Evolutionary conservation across 1,284 basidiomycete species (phyloP).

Genomic region (Cryptococcus sp.): DNA sequence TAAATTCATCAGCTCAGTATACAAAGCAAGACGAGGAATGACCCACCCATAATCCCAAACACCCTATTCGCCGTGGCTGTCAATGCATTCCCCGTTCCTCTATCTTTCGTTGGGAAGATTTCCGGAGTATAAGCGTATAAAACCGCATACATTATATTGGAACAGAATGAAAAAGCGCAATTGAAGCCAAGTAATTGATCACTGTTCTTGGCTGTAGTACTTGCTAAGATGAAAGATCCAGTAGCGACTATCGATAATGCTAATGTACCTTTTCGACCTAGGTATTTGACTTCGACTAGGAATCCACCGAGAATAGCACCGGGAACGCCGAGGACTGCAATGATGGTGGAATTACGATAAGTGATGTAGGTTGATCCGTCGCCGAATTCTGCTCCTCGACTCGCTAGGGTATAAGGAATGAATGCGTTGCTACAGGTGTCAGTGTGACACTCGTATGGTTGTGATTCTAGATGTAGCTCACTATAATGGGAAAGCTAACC

Average conservation of each 20-base stretch:
- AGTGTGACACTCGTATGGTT: not conserved
- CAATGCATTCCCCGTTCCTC: conserved; percentile 63
- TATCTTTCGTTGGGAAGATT: conserved; percentile 61
- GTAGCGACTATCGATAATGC: conserved; percentile 54
- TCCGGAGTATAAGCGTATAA: conserved; percentile 56
- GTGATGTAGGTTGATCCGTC: conserved; percentile 45
- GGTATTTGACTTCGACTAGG: conserved; percentile 54
- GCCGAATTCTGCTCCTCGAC: conserved; percentile 33
- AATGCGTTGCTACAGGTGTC: conserved; percentile 47
- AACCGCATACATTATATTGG: conserved; percentile 35
- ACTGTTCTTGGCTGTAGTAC: conserved; percentile 58
- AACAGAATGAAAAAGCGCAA: conserved; percentile 55
- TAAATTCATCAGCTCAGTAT: not conserved
- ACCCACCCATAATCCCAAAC: conserved; percentile 48
- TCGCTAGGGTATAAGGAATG: conserved; percentile 55
- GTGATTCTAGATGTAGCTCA: conserved; percentile 6
- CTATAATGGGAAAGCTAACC: conserved; percentile 57
- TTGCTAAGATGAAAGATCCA: conserved; percentile 59
- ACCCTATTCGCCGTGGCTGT: conserved; percentile 57
- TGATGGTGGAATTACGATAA: conserved; percentile 54
- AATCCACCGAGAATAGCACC: conserved; percentile 58
- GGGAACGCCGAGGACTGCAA: conserved; percentile 54
- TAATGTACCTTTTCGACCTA: conserved; percentile 56
- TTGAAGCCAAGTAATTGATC: conserved; percentile 56
- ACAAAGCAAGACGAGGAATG: not conserved